These are phyloP conservation scores for Amanita jacksonii DNA, from an alignment of 768 basidiomycete species.

Conservation along the genomic window DNA sequence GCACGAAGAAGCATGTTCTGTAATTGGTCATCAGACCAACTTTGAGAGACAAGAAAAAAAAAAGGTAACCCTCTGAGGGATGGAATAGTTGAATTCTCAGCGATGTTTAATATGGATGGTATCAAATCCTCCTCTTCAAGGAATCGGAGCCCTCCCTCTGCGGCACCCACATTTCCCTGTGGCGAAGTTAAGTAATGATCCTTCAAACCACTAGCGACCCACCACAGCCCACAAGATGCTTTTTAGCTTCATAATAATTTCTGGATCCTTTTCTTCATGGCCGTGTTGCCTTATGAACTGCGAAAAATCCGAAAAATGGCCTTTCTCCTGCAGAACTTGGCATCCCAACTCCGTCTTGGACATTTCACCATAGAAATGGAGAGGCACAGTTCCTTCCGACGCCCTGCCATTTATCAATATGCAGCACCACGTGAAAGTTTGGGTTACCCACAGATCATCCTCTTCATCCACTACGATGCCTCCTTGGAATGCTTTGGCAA, in stretches of 20 bases:
- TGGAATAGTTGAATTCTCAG: constrained; percentile 79
- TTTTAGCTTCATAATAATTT: constrained; percentile 83
- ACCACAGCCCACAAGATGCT: constrained; percentile 97
- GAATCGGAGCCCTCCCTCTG: constrained; percentile 85
- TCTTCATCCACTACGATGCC: constrained; percentile 49
- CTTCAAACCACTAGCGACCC: constrained; percentile 22
- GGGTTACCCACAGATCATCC: constrained; percentile 41
- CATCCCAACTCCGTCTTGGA: constrained; percentile 94
- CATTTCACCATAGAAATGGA: constrained; percentile 97
- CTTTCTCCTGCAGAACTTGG: constrained; percentile 81
- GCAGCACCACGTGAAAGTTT: background rate
- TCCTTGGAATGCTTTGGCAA: constrained; percentile 67
- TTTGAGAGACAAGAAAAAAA: background rate
- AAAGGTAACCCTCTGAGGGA: constrained; percentile 86
- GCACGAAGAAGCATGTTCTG: constrained; percentile 93
- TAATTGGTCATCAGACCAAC: background rate
- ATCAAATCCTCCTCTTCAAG: constrained; percentile 95
- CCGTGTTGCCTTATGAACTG: constrained; percentile 85
- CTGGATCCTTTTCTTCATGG: constrained; percentile 73
- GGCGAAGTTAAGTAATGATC: background rate
- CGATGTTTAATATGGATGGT: constrained; percentile 82
- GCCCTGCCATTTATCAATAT: constrained; percentile 29
- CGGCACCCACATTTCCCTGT: constrained; percentile 91
- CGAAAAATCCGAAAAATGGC: constrained; percentile 86
- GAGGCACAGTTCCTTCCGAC: constrained; percentile 82